Percentiles rank a stretch among this genome's conserved stretches.
Evolutionary conservation across 192 early-diverging fungal genomes (phyloP).

Genomic region (Coemansia javaensis): DNA sequence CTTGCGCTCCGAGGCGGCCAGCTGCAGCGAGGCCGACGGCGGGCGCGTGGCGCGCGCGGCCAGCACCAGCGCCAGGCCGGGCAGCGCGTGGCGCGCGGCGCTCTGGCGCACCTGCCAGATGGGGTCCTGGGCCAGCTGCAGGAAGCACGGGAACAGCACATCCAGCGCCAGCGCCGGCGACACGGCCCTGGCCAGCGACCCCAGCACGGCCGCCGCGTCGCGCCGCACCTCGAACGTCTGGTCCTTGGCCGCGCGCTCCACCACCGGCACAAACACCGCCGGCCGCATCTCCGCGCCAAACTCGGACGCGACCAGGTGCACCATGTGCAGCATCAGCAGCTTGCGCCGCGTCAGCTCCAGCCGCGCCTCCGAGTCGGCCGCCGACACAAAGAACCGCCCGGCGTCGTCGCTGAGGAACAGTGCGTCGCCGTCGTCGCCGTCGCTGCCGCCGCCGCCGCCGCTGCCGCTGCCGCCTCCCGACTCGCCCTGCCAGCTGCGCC

Average conservation of each 20-base stretch:
- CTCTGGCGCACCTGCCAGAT: slow-evolving; percentile 53
- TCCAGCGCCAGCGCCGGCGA: slow-evolving; percentile 42
- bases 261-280: slow-evolving; percentile 49
- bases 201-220: slow-evolving; percentile 46
- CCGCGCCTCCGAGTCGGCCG: slow-evolving; percentile 37
- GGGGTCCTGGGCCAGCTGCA: slow-evolving; percentile 28
- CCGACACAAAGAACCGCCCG: slow-evolving; percentile 28
- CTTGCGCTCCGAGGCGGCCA: slow-evolving; percentile 15
- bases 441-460: not conserved
- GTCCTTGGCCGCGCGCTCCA: slow-evolving; percentile 41
- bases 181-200: slow-evolving; percentile 42
- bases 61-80: slow-evolving; percentile 45
- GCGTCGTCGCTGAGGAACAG: not conserved
- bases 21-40: not conserved
- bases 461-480: not conserved
- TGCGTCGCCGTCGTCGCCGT: slow-evolving; percentile 1
- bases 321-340: slow-evolving; percentile 48
- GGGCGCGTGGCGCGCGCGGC: slow-evolving; percentile 4
- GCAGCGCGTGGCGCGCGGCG: slow-evolving; percentile 42
- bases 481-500: slow-evolving; percentile 22
- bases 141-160: slow-evolving; percentile 42
- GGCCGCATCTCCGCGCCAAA: slow-evolving; percentile 42
- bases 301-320: slow-evolving; percentile 41
- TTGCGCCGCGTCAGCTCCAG: slow-evolving; percentile 39
- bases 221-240: slow-evolving; percentile 46